These are phyloP conservation scores for Colletotrichum paranaense DNA, from an alignment of 2,329 filamentous ascomycete species.

Conservation along the genomic window DNA sequence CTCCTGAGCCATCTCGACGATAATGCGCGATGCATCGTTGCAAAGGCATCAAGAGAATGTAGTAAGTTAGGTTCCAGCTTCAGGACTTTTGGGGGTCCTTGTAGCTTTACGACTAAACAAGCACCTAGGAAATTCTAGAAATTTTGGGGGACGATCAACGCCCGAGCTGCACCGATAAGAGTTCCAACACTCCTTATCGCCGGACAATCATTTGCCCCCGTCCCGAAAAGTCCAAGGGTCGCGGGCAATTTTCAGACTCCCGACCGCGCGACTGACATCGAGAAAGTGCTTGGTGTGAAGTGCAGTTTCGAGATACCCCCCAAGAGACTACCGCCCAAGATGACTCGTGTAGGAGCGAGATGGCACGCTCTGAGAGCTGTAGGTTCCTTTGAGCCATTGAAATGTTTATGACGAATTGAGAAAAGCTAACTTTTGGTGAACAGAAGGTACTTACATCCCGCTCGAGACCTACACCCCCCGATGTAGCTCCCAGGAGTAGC, in stretches of 20 bases:
- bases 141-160: background rate
- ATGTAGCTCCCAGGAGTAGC: background rate
- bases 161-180: slow-evolving; percentile 12
- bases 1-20: slow-evolving; percentile 55
- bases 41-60: background rate
- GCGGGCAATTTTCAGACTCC: slow-evolving; percentile 36
- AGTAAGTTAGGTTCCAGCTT: background rate
- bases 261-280: slow-evolving; percentile 24
- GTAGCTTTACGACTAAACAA: background rate
- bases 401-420: background rate
- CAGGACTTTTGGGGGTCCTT: background rate
- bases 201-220: slow-evolving; percentile 26
- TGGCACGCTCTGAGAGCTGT: slow-evolving; percentile 81
- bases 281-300: background rate
- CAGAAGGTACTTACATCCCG: slow-evolving; percentile 34
- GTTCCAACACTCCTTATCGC: slow-evolving; percentile 18
- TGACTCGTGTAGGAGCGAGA: slow-evolving; percentile 62
- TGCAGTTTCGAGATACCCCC: slow-evolving; percentile 1
- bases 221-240: slow-evolving; percentile 26
- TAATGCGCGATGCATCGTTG: slow-evolving; percentile 57
- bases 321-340: slow-evolving; percentile 44
- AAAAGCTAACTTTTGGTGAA: slow-evolving; percentile 27
- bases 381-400: slow-evolving; percentile 48
- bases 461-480: background rate
- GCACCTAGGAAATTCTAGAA: slow-evolving; percentile 22